phyloP scores from a whole-genome alignment of 208 protist genomes.

The Wallacemonas sp. region DNA sequence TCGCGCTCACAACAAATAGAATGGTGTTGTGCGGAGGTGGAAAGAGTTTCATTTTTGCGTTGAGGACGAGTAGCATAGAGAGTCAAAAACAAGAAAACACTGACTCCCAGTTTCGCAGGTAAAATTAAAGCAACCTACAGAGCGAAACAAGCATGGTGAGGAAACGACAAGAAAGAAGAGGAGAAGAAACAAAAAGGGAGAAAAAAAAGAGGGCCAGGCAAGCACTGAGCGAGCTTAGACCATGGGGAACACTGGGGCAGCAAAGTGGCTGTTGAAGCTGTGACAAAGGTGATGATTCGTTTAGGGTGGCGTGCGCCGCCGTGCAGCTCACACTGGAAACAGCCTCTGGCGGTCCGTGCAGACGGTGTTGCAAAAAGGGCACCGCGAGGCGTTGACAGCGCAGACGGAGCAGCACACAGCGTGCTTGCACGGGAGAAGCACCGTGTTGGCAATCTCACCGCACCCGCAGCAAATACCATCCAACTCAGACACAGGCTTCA shows the following conservation, averaged over 20 bases:
- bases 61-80: too few relatives aligned
- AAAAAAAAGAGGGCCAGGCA: background rate
- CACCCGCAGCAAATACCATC: conserved; percentile 58
- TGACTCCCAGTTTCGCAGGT: background rate
- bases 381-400: conserved; percentile 37
- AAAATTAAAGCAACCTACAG: background rate
- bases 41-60: too few relatives aligned
- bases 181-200: background rate
- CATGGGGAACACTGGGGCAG: too few relatives aligned
- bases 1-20: background rate
- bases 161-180: background rate
- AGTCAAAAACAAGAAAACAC: too few relatives aligned
- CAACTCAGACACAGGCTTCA: conserved; percentile 38
- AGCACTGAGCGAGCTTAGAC: too few relatives aligned
- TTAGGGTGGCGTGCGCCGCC: too few relatives aligned
- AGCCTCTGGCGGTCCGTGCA: conserved; percentile 34
- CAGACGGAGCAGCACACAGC: conserved; percentile 53
- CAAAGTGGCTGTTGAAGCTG: too few relatives aligned
- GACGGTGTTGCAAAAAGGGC: conserved; percentile 46
- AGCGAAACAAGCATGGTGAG: background rate
- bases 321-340: conserved; percentile 29
- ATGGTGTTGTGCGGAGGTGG: background rate
- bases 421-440: conserved; percentile 54
- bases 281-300: too few relatives aligned
- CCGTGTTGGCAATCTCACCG: conserved; percentile 38